Base-by-base conservation (phyloP, 2,329 filamentous ascomycete species). In the Apiospora marii region DNA sequence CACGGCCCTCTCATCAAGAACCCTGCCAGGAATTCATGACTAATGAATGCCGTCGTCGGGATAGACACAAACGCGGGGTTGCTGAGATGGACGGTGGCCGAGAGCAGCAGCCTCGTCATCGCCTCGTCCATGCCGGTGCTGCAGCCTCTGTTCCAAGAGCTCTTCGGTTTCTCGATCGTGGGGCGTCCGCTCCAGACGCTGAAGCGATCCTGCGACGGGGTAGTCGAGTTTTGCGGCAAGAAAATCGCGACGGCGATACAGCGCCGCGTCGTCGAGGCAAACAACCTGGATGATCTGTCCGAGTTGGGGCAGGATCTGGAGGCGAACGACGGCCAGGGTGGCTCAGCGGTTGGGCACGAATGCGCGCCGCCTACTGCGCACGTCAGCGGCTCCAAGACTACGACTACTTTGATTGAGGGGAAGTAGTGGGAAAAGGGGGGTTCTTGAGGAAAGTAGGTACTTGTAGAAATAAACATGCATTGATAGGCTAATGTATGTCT, bases 41-140 rank as follows among this genome's bases (percentile, higher is more conserved):
- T n/a, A n/a, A n/a, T n/a, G n/a, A n/a, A n/a, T n/a, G n/a, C n/a
- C n/a, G n/a, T n/a, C n/a, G n/a, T n/a, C n/a, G n/a, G n/a, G n/a
- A n/a, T n/a, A n/a, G 77, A 79, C 61, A 74, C 73, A 41, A 74
- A 69, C 22, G 71, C 73, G 2, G 73, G 74, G 34, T 53, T 74
- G 41, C 67, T 72, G 22, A 74, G 74, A 30, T 76, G 75, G 74
- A 76, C 75, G 14, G 68, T 71, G 74, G 74, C 79, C 72, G 79
- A 80, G 73, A 78, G 77, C 41, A 75, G 73, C 67, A 75, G 76
- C 12, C 78, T 80, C 69, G 79, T 80, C 37, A 79, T 80, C 67
- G 79, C 79, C 10, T 74, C 78, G 1, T 79, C 74, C 67, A 79
- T 80, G 34, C 79, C 79, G 0, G 53, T 80, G 69, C 76, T 80